These are phyloP conservation scores for Monosporozyma solicola DNA, from an alignment of 805 yeast genomes.

Conservation along the genomic window DNA sequence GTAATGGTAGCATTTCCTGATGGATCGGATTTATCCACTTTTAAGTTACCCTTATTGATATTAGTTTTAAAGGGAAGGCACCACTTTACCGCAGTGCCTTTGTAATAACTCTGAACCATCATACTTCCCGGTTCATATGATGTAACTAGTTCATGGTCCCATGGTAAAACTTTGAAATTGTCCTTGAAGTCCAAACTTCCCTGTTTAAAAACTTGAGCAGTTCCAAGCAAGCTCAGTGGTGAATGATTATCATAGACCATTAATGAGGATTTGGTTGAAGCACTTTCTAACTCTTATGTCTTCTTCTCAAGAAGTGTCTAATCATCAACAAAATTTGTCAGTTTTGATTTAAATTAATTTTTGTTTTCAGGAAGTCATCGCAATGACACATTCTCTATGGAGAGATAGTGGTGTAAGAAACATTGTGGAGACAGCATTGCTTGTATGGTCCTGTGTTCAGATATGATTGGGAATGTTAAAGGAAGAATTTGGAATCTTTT, in stretches of 20 bases:
- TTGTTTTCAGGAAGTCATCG: neutral
- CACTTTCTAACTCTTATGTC: neutral
- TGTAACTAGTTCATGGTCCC: neutral
- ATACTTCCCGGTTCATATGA: too few relatives aligned
- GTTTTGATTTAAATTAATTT: neutral
- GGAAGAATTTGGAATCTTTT: too few relatives aligned
- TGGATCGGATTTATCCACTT: neutral
- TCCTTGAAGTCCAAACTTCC: neutral
- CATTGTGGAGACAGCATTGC: neutral
- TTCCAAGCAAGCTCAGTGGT: neutral
- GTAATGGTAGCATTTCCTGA: neutral
- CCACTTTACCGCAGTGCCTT: constrained; percentile 2
- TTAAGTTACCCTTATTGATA: neutral
- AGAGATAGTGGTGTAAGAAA: neutral
- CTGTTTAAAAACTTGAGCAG: neutral
- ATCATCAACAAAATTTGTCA: neutral
- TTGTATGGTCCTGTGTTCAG: too few relatives aligned
- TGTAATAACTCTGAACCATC: neutral
- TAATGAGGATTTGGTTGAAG: neutral
- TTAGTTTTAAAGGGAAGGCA: constrained; percentile 5
- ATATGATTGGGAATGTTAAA: too few relatives aligned
- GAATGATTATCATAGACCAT: neutral
- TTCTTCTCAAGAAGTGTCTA: neutral
- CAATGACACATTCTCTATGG: neutral
- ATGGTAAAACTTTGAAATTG: neutral